A percentile compares a stretch with the other conserved stretches of the same genome.
phyloP scores from a whole-genome alignment of 2,329 filamentous ascomycete species.

The Xylogone sp. region DNA sequence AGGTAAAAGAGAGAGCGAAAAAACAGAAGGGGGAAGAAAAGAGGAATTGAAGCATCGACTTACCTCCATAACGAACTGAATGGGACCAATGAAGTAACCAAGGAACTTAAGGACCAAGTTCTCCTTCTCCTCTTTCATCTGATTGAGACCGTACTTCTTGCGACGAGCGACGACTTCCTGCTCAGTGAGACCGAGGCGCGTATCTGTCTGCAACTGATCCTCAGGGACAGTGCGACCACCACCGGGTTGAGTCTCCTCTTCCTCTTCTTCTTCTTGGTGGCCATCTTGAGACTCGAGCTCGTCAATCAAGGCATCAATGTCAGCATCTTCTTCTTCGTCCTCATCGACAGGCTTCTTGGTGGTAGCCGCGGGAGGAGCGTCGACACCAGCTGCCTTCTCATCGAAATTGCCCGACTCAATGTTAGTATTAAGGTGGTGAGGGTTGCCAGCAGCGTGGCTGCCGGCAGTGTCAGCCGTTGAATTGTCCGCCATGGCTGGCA shows the following conservation, averaged over 20 bases:
- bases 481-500: constrained; percentile 19
- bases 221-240: constrained; percentile 63
- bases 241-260: constrained; percentile 47
- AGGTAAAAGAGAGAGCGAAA: constrained; percentile 11
- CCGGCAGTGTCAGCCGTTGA: constrained; percentile 9
- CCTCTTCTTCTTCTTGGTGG: constrained; percentile 60
- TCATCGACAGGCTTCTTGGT: constrained; percentile 14
- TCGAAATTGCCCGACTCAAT: constrained; percentile 63
- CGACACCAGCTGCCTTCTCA: constrained; percentile 48
- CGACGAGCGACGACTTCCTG: constrained; percentile 60
- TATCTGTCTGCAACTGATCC: constrained; percentile 74
- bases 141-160: constrained; percentile 77
- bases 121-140: constrained; percentile 89
- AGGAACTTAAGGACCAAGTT: constrained; percentile 80
- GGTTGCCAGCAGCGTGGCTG: constrained; percentile 12
- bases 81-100: constrained; percentile 80
- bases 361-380: constrained; percentile 28
- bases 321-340: constrained; percentile 74
- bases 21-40: constrained; percentile 5
- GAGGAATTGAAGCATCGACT: constrained; percentile 27
- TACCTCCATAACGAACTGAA: constrained; percentile 93
- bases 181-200: constrained; percentile 66
- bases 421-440: constrained; percentile 50
- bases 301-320: constrained; percentile 83
- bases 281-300: constrained; percentile 82